Conservation (phyloP, 2,329 filamentous ascomycete genomes). For the Plectosphaerella sp. region DNA sequence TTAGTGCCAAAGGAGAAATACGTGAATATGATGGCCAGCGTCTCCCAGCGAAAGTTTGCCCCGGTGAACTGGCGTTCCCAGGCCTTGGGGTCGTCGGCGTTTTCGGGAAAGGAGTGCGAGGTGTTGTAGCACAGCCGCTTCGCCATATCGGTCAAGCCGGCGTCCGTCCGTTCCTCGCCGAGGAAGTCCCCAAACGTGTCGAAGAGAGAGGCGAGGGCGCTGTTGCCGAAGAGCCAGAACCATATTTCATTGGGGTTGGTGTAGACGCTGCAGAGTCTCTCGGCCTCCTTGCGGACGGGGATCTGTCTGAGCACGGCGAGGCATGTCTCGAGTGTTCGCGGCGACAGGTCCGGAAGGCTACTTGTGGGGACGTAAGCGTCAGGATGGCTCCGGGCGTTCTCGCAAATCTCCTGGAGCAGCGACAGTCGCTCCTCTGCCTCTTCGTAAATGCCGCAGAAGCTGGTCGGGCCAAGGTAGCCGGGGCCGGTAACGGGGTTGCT, state of each 20-base stretch:
- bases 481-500: slow-evolving; percentile 6
- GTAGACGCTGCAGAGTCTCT: slow-evolving; percentile 8
- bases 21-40: slow-evolving; percentile 7
- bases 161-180: not conserved
- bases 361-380: not conserved
- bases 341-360: slow-evolving; percentile 5
- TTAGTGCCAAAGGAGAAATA: slow-evolving; percentile 12
- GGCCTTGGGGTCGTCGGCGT: slow-evolving; percentile 3
- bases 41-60: slow-evolving; percentile 7
- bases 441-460: slow-evolving; percentile 34
- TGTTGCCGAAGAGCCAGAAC: slow-evolving; percentile 7
- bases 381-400: slow-evolving; percentile 13
- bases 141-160: slow-evolving; percentile 5
- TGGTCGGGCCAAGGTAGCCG: slow-evolving; percentile 42
- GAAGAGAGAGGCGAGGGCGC: slow-evolving; percentile 12
- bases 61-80: slow-evolving; percentile 10
- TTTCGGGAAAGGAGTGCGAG: slow-evolving; percentile 6
- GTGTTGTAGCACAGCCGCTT: slow-evolving; percentile 19
- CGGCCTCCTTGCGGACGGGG: slow-evolving; percentile 13
- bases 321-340: slow-evolving; percentile 25
- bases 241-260: slow-evolving; percentile 15
- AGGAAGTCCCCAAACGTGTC: slow-evolving; percentile 13
- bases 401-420: slow-evolving; percentile 8
- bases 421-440: slow-evolving; percentile 35
- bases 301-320: slow-evolving; percentile 31